A percentile compares a stretch with the other conserved stretches of the same genome.
phyloP scores from a whole-genome alignment of 73 alveolate species.

The Stentor coeruleus region DNA sequence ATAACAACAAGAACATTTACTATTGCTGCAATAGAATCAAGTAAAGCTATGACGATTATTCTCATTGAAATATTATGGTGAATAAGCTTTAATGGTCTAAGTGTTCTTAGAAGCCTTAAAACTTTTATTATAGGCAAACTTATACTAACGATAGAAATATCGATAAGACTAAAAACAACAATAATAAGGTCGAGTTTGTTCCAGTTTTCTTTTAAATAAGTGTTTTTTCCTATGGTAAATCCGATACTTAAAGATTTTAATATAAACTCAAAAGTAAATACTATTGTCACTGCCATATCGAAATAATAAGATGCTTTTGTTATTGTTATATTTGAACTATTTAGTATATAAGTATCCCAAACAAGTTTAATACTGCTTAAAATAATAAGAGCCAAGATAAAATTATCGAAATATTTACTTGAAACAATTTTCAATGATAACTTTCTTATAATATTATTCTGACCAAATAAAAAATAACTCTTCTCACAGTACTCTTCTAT shows the following conservation, averaged over 20 bases:
- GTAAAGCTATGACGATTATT: constrained; percentile 73
- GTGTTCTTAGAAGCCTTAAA: constrained; percentile 83
- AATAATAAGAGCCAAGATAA: constrained; percentile 3
- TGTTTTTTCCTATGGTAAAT: constrained; percentile 51
- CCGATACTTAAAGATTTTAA: constrained; percentile 75
- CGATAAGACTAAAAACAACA: constrained; percentile 39
- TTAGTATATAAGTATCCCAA: constrained; percentile 40
- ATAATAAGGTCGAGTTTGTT: constrained; percentile 50
- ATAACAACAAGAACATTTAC: constrained; percentile 76
- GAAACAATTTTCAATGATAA: not conserved
- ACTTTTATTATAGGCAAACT: constrained; percentile 70
- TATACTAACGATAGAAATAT: constrained; percentile 32
- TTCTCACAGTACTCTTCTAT: not conserved
- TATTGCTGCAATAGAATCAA: constrained; percentile 82
- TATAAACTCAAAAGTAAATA: constrained; percentile 54
- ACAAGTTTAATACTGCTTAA: constrained; percentile 32
- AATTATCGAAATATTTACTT: not conserved
- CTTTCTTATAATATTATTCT: not conserved
- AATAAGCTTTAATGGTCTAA: constrained; percentile 85
- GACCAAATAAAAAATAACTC: not conserved
- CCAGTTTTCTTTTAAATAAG: constrained; percentile 68
- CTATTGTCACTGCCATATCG: constrained; percentile 49
- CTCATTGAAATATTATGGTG: constrained; percentile 82
- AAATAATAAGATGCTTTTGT: constrained; percentile 18
- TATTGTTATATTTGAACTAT: constrained; percentile 19